Base-by-base conservation (phyloP, 768 basidiomycete genomes). In the Tephrocybe sp. region DNA sequence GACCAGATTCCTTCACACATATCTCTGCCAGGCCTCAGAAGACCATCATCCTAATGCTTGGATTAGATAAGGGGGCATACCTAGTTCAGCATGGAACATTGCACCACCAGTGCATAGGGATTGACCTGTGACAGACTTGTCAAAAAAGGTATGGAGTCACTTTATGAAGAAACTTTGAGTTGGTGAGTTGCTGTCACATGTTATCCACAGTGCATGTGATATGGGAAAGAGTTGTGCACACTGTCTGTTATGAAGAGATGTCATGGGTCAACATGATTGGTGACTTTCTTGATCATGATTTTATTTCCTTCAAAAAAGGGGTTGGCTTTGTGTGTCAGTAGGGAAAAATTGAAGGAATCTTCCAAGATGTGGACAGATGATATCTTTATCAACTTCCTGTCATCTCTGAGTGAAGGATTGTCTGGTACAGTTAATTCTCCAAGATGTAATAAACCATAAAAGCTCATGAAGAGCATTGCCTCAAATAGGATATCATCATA, bases 51-150 rank as follows among this genome's bases (percentile, higher is more conserved):
- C 71, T 0, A 57, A 35, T 0, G 60, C 64, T 36, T 70, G 70
- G 35, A 74, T 72, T 9, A 51, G 26, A 31, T 60, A 47, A 1
- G 60, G 57, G 1, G 67, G 45, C 4, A 59, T 52, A 0, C 73
- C 70, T 0, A 19, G 25, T 4, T 49, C 44, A 0, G 71, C 72
- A 3, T 67, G 59, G 16, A 36, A 51, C 0, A 72, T 75, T 0
- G 72, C 69, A 1, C 72, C 70, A 1, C 73, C 72, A 0, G 69
- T 59, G 8, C 68, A 62, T 32, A 74, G 32, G 0, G 72, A 74
- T 26, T 77, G 76, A 1, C 74, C 74, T 9, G 55, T 59, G 24
- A 66, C 31, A 16, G 42, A 30, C 0, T 18, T 32, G 1, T 40
- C 39, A 30, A 56, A 60, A 40, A 58, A 55, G 0, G 0, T 1